These are phyloP conservation scores for Cubamyces lactineus DNA, from an alignment of 768 basidiomycete genomes.

Conservation along the genomic window DNA sequence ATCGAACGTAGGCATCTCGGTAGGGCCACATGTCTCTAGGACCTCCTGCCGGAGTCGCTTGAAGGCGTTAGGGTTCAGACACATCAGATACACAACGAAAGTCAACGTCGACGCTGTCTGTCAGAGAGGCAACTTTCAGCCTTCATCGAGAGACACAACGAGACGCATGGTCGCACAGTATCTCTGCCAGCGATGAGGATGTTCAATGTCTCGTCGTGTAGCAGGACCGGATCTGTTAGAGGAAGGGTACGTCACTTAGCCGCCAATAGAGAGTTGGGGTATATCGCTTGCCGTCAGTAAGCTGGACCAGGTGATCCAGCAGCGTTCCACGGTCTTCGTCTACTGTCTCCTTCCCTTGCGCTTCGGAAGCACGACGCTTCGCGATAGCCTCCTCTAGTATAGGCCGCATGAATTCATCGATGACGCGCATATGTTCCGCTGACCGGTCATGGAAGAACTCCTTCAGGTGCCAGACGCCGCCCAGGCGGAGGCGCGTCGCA, in stretches of 20 bases:
- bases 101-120: slow-evolving; percentile 40
- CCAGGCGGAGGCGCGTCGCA: slow-evolving; percentile 34
- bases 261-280: not conserved
- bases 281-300: slow-evolving; percentile 40
- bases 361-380: slow-evolving; percentile 7
- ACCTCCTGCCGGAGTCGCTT: slow-evolving; percentile 39
- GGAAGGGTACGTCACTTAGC: not conserved
- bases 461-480: slow-evolving; percentile 42
- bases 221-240: slow-evolving; percentile 33
- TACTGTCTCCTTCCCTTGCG: not conserved
- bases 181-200: slow-evolving; percentile 42
- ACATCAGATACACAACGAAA: slow-evolving; percentile 38
- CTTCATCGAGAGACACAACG: no score
- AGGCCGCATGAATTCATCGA: slow-evolving; percentile 45
- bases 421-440: slow-evolving; percentile 40
- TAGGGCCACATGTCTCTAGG: slow-evolving; percentile 33
- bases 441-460: slow-evolving; percentile 42
- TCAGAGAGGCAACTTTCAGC: not conserved
- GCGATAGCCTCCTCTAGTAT: slow-evolving; percentile 38
- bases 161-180: slow-evolving; percentile 25
- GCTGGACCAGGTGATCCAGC: slow-evolving; percentile 44
- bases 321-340: slow-evolving; percentile 41
- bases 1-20: slow-evolving; percentile 35
- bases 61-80: slow-evolving; percentile 36
- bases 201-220: slow-evolving; percentile 40